These are phyloP conservation scores for Cichorium intybus DNA, from an alignment of 140 eudicot genomes.

Conservation along the genomic window DNA sequence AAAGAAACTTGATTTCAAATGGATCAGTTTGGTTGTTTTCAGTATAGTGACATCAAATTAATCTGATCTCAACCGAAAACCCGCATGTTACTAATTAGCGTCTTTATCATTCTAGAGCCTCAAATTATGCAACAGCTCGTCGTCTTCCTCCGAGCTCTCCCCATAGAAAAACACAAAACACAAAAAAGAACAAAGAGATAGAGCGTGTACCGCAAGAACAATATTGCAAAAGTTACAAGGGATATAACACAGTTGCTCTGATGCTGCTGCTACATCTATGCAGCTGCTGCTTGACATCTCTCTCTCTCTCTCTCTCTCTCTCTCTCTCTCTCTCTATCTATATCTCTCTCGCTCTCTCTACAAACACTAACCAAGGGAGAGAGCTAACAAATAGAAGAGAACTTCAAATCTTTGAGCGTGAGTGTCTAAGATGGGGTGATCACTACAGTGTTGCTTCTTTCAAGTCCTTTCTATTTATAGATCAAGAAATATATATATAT, in stretches of 20 bases:
- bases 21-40: slow-evolving; percentile 18
- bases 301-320: slow-evolving; percentile 16
- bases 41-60: slow-evolving; percentile 6
- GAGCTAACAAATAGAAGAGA: slow-evolving; percentile 16
- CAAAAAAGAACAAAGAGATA: slow-evolving; percentile 9
- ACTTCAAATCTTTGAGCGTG: slow-evolving; percentile 9
- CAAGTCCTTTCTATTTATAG: slow-evolving; percentile 34
- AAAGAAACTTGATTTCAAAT: slow-evolving; percentile 21
- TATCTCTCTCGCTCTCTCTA: too few species aligned
- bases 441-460: slow-evolving; percentile 32
- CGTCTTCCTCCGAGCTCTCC: background rate
- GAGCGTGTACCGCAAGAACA: slow-evolving; percentile 79
- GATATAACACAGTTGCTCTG: slow-evolving; percentile 84
- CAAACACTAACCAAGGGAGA: background rate
- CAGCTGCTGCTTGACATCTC: slow-evolving; percentile 41
- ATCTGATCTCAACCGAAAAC: slow-evolving; percentile 1
- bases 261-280: slow-evolving; percentile 25
- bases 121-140: slow-evolving; percentile 3
- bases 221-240: slow-evolving; percentile 98
- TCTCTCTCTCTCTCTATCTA: slow-evolving; percentile 1
- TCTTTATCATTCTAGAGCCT: slow-evolving; percentile 9
- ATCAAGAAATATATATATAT: slow-evolving; percentile 29
- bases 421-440: slow-evolving; percentile 22
- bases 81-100: background rate
- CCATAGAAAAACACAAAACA: background rate